Evolutionary conservation across 2,329 filamentous ascomycete species (phyloP).

Genomic region (Fusarium sacchari): DNA sequence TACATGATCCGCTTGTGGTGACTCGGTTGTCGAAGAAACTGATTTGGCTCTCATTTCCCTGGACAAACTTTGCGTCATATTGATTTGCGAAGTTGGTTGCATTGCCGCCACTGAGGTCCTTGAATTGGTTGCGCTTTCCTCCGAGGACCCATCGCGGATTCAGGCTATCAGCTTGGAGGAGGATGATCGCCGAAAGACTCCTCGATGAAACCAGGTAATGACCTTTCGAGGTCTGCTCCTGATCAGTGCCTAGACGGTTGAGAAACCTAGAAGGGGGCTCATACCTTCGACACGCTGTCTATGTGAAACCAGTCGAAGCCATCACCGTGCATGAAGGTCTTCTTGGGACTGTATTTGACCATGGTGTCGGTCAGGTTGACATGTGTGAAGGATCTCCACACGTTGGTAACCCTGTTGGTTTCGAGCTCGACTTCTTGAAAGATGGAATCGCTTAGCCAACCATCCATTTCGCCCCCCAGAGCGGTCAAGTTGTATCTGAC

Average conservation of each 20-base stretch:
- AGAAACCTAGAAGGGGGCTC: not conserved
- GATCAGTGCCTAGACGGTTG: not conserved
- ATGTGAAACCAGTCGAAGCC: constrained; percentile 45
- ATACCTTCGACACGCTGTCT: constrained; percentile 43
- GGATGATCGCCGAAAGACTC: constrained; percentile 45
- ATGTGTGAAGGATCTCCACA: constrained; percentile 42
- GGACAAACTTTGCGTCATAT: constrained; percentile 60
- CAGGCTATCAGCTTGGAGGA: constrained; percentile 43
- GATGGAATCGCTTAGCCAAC: constrained; percentile 37
- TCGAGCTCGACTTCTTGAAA: constrained; percentile 40
- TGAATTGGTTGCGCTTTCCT: constrained; percentile 47
- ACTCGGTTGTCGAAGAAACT: constrained; percentile 64
- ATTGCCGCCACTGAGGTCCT: constrained; percentile 46
- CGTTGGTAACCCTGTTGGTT: constrained; percentile 34
- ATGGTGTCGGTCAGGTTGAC: constrained; percentile 33
- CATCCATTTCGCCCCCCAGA: constrained; percentile 33
- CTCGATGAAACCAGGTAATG: constrained; percentile 50
- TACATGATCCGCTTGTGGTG: constrained; percentile 24
- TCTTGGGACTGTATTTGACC: constrained; percentile 29
- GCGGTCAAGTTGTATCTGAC: constrained; percentile 37
- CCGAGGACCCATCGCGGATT: constrained; percentile 49
- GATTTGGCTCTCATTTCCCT: constrained; percentile 57
- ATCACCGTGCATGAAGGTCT: constrained; percentile 32
- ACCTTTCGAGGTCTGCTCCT: constrained; percentile 38
- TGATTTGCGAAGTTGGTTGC: constrained; percentile 54